Base-by-base conservation (phyloP, 148 eudicot species). In the Arctostaphylos glauca region DNA sequence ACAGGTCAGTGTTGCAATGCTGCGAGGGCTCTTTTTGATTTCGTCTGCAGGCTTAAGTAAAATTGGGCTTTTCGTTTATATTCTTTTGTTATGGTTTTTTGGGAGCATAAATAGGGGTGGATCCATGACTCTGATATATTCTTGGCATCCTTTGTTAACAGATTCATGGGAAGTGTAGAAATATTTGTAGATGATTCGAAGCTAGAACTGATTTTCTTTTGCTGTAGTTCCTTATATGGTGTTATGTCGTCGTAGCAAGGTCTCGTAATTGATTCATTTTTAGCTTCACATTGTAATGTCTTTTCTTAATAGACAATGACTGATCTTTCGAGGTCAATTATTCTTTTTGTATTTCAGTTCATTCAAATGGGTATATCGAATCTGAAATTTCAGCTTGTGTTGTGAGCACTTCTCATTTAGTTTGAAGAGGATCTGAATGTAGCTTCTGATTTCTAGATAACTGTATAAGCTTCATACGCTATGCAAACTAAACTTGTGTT, bases 1-100 rank as follows among this genome's bases (percentile, higher is more conserved):
- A 79, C 78, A 55, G 85, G 85, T 79, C 78, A 58, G 85, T 78
- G 41, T 54, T 31, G 49, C 14, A 52, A 23, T 79, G 48, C 72
- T 56, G 23, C 31, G 5, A 9, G 80, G 55, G 70, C 15, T 71
- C 55, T 46, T 71, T 53, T 74, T 16, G 16, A 43, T 81, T 71
- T 54, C 10, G 3, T 25, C 9, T 67, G 52, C 12, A 19, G 50
- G 21, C 16, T 50, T 25, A 6, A 23, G 9, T 53, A 23, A 62
- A 64, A 21, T 2, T 23, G 31, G 68, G 68, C 38, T 21, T 62
- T 62, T 21, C 10, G 3, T 43, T n/a, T 21, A 14, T 10, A 4
- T 38, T 78, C 21, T 5, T 41, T n/a, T 60, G 52, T 54, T n/a
- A 12, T 21, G 31, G 14, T 62, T n/a, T 47, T 62, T 8, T 31